Percentiles rank a stretch among this genome's conserved stretches.
phyloP scores from a whole-genome alignment of 805 yeast species.

The Metschnikowia cubensis region DNA sequence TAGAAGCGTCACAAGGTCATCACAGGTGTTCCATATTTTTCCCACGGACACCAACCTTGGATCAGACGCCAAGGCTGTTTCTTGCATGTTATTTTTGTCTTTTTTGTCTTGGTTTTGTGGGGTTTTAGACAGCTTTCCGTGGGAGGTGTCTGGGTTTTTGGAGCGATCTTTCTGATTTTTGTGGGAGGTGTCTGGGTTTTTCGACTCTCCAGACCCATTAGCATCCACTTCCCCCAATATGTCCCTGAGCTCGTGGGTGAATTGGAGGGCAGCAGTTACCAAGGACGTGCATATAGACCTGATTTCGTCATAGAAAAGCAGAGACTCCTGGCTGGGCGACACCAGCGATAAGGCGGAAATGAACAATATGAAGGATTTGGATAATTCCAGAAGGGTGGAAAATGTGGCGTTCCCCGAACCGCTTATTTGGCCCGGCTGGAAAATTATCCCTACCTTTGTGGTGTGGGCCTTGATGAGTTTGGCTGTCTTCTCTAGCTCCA shows the following conservation, averaged over 20 bases:
- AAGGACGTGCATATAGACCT: conserved; percentile 20
- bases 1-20: conserved; percentile 38
- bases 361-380: conserved; percentile 42
- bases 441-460: conserved; percentile 71
- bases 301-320: conserved; percentile 36
- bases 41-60: conserved; percentile 57
- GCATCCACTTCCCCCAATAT: conserved; percentile 6
- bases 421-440: conserved; percentile 51
- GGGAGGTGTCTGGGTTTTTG: conserved; percentile 19
- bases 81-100: conserved; percentile 17
- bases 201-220: not conserved
- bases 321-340: conserved; percentile 26
- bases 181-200: conserved; percentile 17
- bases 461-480: conserved; percentile 67
- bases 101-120: not conserved
- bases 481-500: conserved; percentile 57
- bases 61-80: not conserved
- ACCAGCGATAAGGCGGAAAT: conserved; percentile 41
- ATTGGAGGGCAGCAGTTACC: conserved; percentile 17
- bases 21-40: conserved; percentile 68
- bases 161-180: conserved; percentile 5
- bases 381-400: conserved; percentile 44
- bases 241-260: conserved; percentile 26
- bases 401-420: conserved; percentile 44
- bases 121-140: not conserved